Base-by-base conservation (phyloP, 257 asterid species). In the Fraxinus cuspidata region DNA sequence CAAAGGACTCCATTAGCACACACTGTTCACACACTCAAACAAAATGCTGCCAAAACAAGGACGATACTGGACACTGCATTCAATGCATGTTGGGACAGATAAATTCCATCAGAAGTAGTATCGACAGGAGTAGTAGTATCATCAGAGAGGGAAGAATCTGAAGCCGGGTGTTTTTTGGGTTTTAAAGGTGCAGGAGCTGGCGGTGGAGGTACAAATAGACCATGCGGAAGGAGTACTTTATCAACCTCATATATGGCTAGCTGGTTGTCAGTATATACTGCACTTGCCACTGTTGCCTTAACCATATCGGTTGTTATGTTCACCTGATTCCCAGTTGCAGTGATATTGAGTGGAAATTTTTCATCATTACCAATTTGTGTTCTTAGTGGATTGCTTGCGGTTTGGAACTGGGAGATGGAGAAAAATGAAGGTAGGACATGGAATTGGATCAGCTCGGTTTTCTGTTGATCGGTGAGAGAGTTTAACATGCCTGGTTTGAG, bases 101-200 rank as follows among this genome's bases (percentile, higher is more conserved):
- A 38, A 38, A 32, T 37, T 38, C 85, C 86, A 56, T 63, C 73
- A 25, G 90, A 88, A 73, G 88, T 76, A 70, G 88, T 76, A 70
- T 75, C 74, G 15, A 56, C 76, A 11, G 78, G 64, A 27, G 71
- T 63, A 25, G 71, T 63, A 25, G 67, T 28, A 44, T 44, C 53
- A 44, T 44, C 53, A 44, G 53, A 21, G 12, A 64, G 68, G 7
- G 82, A 74, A 13, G 80, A 70, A 44, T 47, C 58, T 0, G 82
- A 1, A 74, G 71, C 21, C n/a, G 79, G 70, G 34, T 73, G 13
- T 65, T 87, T 87, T 72, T 77, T 78, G 19, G 56, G 71, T 35
- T 77, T 80, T 7, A 80, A 3, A n/a, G 92, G 90, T 0, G 90
- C 88, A 7, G 92, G 95, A 7, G 93, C 83, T 1, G 92, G 93